Conservation (phyloP, 75 land plant genomes). For the Adiantum capillusveneris region DNA sequence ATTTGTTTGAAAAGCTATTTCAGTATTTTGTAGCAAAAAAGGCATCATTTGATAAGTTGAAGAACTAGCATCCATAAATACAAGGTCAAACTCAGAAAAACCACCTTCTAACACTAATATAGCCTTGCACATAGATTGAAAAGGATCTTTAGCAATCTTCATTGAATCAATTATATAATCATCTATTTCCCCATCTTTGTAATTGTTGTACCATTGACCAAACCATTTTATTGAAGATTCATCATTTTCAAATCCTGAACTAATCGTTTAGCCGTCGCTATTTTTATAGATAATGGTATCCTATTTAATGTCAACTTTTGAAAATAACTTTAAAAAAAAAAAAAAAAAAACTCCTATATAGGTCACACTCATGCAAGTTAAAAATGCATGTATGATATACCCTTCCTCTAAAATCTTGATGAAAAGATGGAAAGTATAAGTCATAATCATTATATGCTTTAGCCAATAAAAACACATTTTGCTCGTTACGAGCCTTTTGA, state of each 20-base stretch:
- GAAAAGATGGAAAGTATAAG: background rate
- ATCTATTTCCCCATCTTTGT: background rate
- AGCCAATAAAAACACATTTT: background rate
- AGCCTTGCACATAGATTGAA: constrained; percentile 1
- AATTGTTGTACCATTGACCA: background rate
- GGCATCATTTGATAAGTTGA: constrained; percentile 1
- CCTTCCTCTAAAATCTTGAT: constrained; percentile 1
- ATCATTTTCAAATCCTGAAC: background rate
- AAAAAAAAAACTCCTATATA: background rate
- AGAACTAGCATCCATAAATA: constrained; percentile 3
- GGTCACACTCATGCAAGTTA: background rate
- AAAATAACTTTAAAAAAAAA: background rate
- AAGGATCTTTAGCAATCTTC: background rate
- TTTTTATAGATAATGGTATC: background rate
- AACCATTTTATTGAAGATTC: background rate
- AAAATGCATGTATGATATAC: background rate
- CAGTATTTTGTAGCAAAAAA: background rate
- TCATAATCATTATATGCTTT: background rate
- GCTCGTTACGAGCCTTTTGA: background rate
- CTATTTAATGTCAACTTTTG: background rate
- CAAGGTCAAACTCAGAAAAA: background rate
- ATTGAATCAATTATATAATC: constrained; percentile 1
- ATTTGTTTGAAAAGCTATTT: background rate
- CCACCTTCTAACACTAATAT: background rate
- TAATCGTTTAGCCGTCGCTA: background rate